A percentile compares a stretch with the other conserved stretches of the same genome.
These are phyloP conservation scores for Echeveria elegans DNA, from an alignment of 164 flowering plant species.

Conservation along the genomic window DNA sequence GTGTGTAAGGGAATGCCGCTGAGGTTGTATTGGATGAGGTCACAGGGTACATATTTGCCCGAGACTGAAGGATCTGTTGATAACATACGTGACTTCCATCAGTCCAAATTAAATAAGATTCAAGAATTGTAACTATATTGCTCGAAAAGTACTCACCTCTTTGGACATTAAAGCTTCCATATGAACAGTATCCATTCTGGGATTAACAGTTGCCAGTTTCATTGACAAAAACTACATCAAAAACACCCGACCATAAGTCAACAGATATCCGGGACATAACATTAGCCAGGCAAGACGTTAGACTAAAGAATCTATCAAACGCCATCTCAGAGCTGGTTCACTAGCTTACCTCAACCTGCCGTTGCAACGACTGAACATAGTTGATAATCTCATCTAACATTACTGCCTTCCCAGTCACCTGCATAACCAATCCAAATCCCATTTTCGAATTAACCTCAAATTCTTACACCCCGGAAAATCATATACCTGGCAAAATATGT, in stretches of 20 bases:
- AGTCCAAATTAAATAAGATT: background rate
- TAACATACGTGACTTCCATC: background rate
- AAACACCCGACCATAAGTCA: background rate
- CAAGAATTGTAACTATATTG: background rate
- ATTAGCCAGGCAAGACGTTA: background rate
- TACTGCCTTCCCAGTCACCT: conserved; percentile 96
- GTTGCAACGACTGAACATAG: conserved; percentile 89
- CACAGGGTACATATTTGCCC: conserved; percentile 29
- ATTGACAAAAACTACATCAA: conserved; percentile 58
- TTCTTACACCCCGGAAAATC: background rate
- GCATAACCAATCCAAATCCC: conserved; percentile 10
- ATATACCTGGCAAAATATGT: background rate
- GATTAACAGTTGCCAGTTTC: conserved; percentile 70
- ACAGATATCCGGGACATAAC: background rate
- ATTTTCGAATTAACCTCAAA: background rate
- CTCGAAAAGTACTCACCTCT: conserved; percentile 36
- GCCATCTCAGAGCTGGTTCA: background rate
- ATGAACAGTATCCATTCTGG: conserved; percentile 43
- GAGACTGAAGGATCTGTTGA: conserved; percentile 45
- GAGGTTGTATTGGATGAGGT: conserved; percentile 24
- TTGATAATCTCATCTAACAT: conserved; percentile 96
- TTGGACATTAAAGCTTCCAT: conserved; percentile 48
- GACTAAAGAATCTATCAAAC: background rate
- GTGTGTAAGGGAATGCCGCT: conserved; percentile 35
- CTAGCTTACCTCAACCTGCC: conserved; percentile 80